Conservation (phyloP, 2,329 filamentous ascomycete genomes). For the Aspergillus proliferans region DNA sequence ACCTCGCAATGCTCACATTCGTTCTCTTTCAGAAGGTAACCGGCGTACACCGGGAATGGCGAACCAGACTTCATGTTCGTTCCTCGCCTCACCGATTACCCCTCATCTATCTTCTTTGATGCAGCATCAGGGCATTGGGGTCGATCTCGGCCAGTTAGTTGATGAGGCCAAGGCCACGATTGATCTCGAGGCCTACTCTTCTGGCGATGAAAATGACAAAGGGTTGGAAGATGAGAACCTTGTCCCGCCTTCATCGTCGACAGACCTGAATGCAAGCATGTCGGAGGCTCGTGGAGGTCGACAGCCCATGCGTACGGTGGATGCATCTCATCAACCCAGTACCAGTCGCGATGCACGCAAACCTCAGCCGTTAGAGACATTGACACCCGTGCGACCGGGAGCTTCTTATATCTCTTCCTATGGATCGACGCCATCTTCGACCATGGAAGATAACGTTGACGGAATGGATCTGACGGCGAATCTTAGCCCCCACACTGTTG, state of each 20-base stretch:
- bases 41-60: constrained; percentile 12
- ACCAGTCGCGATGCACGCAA: constrained; percentile 53
- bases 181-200: constrained; percentile 34
- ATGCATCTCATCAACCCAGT: constrained; percentile 38
- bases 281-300: constrained; percentile 25
- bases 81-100: constrained; percentile 52
- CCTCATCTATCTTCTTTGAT: constrained; percentile 64
- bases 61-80: constrained; percentile 27
- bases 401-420: constrained; percentile 23
- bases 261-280: constrained; percentile 10
- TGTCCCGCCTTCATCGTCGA: constrained; percentile 22
- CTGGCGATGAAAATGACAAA: constrained; percentile 36
- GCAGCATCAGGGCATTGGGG: constrained; percentile 54
- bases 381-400: constrained; percentile 27
- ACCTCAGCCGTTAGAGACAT: constrained; percentile 34
- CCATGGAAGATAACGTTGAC: constrained; percentile 44
- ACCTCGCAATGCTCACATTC: constrained; percentile 10
- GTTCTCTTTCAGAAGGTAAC: background rate
- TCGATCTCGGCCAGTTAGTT: constrained; percentile 55
- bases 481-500: constrained; percentile 61
- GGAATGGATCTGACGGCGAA: constrained; percentile 41
- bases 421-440: constrained; percentile 31
- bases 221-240: constrained; percentile 18
- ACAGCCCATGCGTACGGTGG: constrained; percentile 54
- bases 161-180: constrained; percentile 46